phyloP scores from a whole-genome alignment of 257 asterid species.

The Hygrophila difformis region DNA sequence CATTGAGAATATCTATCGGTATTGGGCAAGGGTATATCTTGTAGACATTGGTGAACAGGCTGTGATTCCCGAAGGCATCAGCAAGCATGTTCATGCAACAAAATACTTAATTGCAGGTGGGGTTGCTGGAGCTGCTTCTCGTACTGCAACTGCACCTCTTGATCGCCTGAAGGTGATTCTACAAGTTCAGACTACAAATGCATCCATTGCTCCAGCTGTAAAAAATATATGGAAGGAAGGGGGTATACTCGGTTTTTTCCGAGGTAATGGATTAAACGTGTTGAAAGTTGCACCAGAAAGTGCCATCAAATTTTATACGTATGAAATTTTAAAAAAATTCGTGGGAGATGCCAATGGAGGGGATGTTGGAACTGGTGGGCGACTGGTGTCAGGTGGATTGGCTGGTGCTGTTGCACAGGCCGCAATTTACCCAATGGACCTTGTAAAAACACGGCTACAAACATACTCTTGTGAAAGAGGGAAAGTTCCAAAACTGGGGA shows the following conservation, averaged over 20 bases:
- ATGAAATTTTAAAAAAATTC: constrained; percentile 63
- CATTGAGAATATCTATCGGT: constrained; percentile 77
- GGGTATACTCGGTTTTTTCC: constrained; percentile 55
- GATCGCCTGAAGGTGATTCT: constrained; percentile 83
- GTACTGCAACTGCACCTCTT: constrained; percentile 92
- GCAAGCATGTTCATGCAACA: constrained; percentile 72
- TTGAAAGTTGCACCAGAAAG: constrained; percentile 98
- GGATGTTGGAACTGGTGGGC: constrained; percentile 64
- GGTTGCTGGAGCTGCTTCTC: constrained; percentile 97
- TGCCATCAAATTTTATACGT: constrained; percentile 86
- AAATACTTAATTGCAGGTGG: constrained; percentile 92
- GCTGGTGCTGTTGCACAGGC: constrained; percentile 99
- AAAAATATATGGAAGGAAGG: constrained; percentile 69
- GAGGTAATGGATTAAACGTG: constrained; percentile 91
- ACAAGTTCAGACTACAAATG: constrained; percentile 80
- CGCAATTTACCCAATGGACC: constrained; percentile 94
- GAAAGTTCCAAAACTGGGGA: constrained; percentile 55
- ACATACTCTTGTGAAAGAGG: constrained; percentile 69
- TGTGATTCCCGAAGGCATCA: constrained; percentile 90
- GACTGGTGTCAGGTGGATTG: constrained; percentile 81
- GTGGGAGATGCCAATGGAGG: constrained; percentile 50
- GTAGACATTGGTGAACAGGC: constrained; percentile 97
- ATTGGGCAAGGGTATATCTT: constrained; percentile 88
- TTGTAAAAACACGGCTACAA: constrained; percentile 90
- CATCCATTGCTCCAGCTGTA: constrained; percentile 55